Percentiles rank a stretch among this genome's conserved stretches.
Conservation (phyloP, 371 early-diverging fungal genomes). For the Umbelopsis sp. region DNA sequence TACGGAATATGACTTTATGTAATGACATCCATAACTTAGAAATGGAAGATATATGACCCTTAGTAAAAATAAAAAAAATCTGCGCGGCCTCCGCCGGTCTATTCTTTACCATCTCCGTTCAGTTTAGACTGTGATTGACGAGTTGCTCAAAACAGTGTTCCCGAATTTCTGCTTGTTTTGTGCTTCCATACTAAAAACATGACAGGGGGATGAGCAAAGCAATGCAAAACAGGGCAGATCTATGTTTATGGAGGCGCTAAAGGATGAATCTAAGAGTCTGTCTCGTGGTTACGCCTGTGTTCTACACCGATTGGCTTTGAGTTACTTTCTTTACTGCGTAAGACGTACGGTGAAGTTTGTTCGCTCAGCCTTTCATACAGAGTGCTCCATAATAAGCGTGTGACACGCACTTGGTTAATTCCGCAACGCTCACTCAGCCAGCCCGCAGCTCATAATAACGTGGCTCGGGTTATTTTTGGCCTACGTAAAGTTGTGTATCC, state of each 20-base stretch:
- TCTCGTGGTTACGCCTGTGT: too few species aligned
- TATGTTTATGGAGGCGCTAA: too few species aligned
- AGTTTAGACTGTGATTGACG: not conserved
- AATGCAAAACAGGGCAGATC: too few species aligned
- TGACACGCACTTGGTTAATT: not conserved
- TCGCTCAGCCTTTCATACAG: not conserved
- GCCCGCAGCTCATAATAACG: conserved; percentile 7
- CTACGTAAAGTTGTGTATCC: not conserved
- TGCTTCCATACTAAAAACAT: not conserved
- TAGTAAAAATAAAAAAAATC: not conserved
- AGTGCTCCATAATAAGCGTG: too few species aligned
- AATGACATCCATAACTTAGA: not conserved
- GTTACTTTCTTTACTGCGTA: too few species aligned
- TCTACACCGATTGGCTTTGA: too few species aligned
- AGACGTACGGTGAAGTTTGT: too few species aligned
- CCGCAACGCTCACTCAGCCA: not conserved
- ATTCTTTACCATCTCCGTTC: conserved; percentile 4
- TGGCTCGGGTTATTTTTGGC: not conserved
- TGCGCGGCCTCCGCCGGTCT: too few species aligned
- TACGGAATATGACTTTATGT: too few species aligned
- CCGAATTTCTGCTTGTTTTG: conserved; percentile 9
- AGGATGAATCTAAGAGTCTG: too few species aligned
- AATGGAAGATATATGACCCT: not conserved
- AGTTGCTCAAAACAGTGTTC: not conserved
- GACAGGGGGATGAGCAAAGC: too few species aligned